Conservation (phyloP, 1,139 yeast species). For the Protomyces inouyei region DNA sequence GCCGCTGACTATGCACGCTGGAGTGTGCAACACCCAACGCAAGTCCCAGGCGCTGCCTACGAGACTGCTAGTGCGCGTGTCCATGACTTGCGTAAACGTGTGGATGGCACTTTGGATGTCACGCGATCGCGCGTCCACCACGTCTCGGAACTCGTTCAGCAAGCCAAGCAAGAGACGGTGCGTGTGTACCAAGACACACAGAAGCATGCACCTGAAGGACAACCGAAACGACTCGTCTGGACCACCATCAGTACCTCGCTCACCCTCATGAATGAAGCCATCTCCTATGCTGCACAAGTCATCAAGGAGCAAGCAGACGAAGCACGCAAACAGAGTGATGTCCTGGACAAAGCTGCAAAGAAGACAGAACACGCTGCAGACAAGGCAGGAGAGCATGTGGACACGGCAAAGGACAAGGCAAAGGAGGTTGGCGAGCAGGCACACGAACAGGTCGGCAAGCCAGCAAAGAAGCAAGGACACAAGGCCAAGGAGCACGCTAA, state of each 20-base stretch:
- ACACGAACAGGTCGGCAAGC: not conserved
- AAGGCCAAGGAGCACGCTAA: not conserved
- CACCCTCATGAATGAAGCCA: slow-evolving; percentile 6
- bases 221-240: slow-evolving; percentile 7
- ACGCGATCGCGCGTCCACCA: slow-evolving; percentile 12
- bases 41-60: slow-evolving; percentile 19
- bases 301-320: slow-evolving; percentile 9
- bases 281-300: slow-evolving; percentile 5
- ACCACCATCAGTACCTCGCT: slow-evolving; percentile 14
- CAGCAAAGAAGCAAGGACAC: not conserved
- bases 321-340: not conserved
- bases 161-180: slow-evolving; percentile 7
- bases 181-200: slow-evolving; percentile 1
- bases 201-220: slow-evolving; percentile 16
- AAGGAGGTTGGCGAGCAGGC: not conserved
- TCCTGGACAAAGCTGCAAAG: slow-evolving; percentile 4
- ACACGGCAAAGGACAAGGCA: slow-evolving; percentile 5
- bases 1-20: slow-evolving; percentile 16
- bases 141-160: slow-evolving; percentile 7
- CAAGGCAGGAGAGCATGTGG: slow-evolving; percentile 3
- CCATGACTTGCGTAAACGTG: slow-evolving; percentile 3
- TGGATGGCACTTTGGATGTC: slow-evolving; percentile 5
- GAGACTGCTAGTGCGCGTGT: not conserved
- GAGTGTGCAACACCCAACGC: slow-evolving; percentile 7
- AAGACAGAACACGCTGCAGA: not conserved